Percentiles rank a stretch among this genome's conserved stretches.
These are phyloP conservation scores for Podospora didyma DNA, from an alignment of 495 filamentous ascomycete species.

Conservation along the genomic window DNA sequence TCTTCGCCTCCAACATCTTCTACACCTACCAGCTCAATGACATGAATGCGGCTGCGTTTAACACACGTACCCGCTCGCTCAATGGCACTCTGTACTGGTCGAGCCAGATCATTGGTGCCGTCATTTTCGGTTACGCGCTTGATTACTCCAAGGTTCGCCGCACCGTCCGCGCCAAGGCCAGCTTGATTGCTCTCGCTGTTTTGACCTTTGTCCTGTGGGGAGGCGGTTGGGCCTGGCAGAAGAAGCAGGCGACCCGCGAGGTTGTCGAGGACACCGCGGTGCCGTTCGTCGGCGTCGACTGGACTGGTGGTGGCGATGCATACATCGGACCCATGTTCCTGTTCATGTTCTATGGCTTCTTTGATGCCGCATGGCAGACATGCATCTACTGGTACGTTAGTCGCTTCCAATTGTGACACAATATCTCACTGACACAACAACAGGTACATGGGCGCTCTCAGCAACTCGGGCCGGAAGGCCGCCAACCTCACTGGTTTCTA, in stretches of 20 bases:
- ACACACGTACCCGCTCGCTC: constrained; percentile 74
- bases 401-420: background rate
- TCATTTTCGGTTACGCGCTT: constrained; percentile 71
- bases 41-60: constrained; percentile 69
- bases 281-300: constrained; percentile 50
- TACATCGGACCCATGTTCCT: constrained; percentile 84
- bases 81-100: constrained; percentile 86
- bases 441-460: constrained; percentile 89
- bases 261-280: constrained; percentile 30
- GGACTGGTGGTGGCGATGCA: constrained; percentile 48
- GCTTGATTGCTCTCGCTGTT: constrained; percentile 61
- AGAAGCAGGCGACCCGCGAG: constrained; percentile 49
- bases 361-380: constrained; percentile 83
- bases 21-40: constrained; percentile 67
- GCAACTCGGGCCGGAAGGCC: constrained; percentile 85
- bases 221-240: constrained; percentile 79
- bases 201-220: constrained; percentile 84
- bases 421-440: background rate
- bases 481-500: constrained; percentile 95
- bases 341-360: constrained; percentile 92
- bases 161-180: constrained; percentile 68
- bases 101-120: constrained; percentile 81
- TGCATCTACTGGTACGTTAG: constrained; percentile 75
- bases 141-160: constrained; percentile 63
- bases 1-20: constrained; percentile 76